Evolutionary conservation across 345 rosid genomes (phyloP).

Genomic region (Hypericum perforatum): DNA sequence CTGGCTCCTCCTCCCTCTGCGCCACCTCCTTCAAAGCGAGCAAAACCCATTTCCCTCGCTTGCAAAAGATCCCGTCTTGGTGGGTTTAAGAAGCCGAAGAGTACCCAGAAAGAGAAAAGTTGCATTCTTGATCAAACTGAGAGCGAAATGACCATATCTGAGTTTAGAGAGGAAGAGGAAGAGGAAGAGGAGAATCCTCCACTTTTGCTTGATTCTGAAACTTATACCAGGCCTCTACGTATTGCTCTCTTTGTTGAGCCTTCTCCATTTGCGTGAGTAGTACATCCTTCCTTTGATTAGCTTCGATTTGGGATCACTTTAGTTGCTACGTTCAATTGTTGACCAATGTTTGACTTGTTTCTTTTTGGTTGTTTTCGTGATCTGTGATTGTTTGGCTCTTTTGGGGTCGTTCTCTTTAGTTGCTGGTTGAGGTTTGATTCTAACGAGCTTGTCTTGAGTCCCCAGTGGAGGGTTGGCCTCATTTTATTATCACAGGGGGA

Average conservation of each 20-base stretch:
- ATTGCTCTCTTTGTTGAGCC: constrained; percentile 97
- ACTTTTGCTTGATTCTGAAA: constrained; percentile 43
- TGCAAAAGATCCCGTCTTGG: constrained; percentile 6
- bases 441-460: too few relatives aligned
- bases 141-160: constrained; percentile 40
- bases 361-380: too few relatives aligned
- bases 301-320: background rate
- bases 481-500: too few relatives aligned
- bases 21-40: constrained; percentile 10
- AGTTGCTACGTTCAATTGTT: background rate
- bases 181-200: constrained; percentile 43
- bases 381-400: too few relatives aligned
- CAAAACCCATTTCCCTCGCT: constrained; percentile 28
- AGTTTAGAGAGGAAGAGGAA: constrained; percentile 28
- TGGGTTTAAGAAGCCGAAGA: background rate
- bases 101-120: constrained; percentile 9
- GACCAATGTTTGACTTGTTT: background rate
- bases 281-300: background rate
- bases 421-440: too few relatives aligned
- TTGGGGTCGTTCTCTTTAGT: too few relatives aligned
- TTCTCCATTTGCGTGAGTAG: constrained; percentile 89
- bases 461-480: too few relatives aligned
- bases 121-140: constrained; percentile 18
- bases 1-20: constrained; percentile 17
- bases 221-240: constrained; percentile 52